Conservation (phyloP, 2,329 filamentous ascomycete species). For the Albophoma yamanashiensis region DNA sequence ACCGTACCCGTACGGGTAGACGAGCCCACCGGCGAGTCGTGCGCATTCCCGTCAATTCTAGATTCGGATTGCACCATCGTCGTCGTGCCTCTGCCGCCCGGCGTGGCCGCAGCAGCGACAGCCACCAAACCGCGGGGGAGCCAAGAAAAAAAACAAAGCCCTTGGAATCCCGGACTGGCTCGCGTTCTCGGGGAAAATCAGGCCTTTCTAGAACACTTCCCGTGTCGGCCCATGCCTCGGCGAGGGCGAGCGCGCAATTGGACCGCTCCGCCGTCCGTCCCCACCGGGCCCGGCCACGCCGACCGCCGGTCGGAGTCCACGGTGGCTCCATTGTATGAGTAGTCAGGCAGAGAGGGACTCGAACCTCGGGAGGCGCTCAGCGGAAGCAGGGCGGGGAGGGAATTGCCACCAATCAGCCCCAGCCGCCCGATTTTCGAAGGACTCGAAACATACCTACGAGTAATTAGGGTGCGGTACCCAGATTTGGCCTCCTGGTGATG, state of each 20-base stretch:
- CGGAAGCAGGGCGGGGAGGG: too few species aligned
- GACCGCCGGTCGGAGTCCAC: background rate
- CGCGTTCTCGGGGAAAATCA: background rate
- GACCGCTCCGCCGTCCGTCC: background rate
- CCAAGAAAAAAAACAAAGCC: background rate
- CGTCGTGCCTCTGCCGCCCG: background rate
- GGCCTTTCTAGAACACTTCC: conserved; percentile 1
- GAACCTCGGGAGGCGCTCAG: too few species aligned
- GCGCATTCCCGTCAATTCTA: background rate
- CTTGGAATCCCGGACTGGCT: background rate
- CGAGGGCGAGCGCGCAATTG: background rate
- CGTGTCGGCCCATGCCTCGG: background rate
- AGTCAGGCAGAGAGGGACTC: too few species aligned
- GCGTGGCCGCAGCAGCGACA: background rate
- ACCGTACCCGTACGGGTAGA: too few species aligned
- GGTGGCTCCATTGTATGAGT: background rate
- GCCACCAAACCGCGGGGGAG: background rate
- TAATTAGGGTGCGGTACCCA: background rate
- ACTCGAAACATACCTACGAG: background rate
- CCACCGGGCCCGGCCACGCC: background rate
- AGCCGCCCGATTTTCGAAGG: background rate
- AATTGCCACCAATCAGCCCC: background rate
- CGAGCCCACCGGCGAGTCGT: background rate
- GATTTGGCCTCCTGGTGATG: background rate
- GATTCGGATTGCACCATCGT: background rate